Base-by-base conservation (phyloP, 2,329 filamentous ascomycete species). In the Scleromitrula shiraiana region DNA sequence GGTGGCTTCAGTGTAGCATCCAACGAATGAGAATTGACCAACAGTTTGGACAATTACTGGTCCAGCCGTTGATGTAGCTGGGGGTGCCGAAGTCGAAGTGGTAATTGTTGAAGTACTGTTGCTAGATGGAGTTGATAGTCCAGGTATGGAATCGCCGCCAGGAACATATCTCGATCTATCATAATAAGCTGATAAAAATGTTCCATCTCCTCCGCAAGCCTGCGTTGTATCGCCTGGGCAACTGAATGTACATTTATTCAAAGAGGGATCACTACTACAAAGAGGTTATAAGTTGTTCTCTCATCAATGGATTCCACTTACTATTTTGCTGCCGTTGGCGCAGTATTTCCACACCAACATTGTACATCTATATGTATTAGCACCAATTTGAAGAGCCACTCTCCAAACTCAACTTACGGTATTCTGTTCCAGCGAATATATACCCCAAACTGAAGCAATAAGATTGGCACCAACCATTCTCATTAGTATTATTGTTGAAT, bases 171-270 rank as follows among this genome's bases (percentile, higher is more conserved):
- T 59, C 10, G 49, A 59, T 1, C 53, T 50, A 46, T 66, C 62
- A 29, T 63, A 64, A 46, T 61, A 65, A 20, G 63, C 39, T n/a
- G 60, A 66, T 47, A 66, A 53, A 39, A 59, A 67, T 2, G 56
- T 59, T 2, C 60, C 58, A 30, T 63, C 54, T 4, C 65, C 65
- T 48, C 56, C 54, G 36, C 54, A 56, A 23, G 56, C 49, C 23
- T 56, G 53, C 3, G 49, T 51, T 5, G 20, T 33, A 47, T 58
- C 55, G 26, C 53, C 53, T 1, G 55, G 55, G 30, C 55, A 59
- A 27, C 48, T 54, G 10, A 53, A 53, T 7, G 48, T 32, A 23
- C 55, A 58, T 24, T 53, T 51, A 26, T 57, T 57, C 8, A 57
- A 40, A 7, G 53, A 56, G 9, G 62, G 59, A 9, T 48, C 51